Percentiles rank a stretch among this genome's conserved stretches.
Evolutionary conservation across 805 yeast genomes (phyloP).

Genomic region (Torulaspora delbrueckii): DNA sequence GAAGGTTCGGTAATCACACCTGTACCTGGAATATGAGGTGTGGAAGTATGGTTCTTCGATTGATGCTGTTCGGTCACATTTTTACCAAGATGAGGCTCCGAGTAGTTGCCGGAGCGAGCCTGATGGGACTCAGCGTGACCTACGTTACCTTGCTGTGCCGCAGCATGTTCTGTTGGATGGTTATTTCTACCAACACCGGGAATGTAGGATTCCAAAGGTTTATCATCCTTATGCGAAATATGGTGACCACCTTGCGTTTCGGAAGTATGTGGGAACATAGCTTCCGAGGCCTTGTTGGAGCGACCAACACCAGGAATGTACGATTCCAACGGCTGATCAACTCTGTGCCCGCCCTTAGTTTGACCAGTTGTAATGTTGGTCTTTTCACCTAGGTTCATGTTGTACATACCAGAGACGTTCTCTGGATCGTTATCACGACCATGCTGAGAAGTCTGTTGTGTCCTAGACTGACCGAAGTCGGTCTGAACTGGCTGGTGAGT

Average conservation of each 20-base stretch:
- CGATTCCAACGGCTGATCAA: conserved; percentile 2
- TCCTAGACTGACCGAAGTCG: neutral
- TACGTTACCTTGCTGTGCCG: neutral
- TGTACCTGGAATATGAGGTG: conserved; percentile 1
- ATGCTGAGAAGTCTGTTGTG: neutral
- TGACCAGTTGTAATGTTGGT: conserved; percentile 3
- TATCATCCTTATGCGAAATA: neutral
- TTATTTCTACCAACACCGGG: conserved; percentile 3
- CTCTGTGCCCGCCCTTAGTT: neutral
- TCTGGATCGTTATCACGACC: neutral
- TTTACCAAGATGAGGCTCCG: neutral
- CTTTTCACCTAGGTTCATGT: conserved; percentile 5
- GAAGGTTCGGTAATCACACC: neutral
- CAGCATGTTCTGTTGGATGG: neutral
- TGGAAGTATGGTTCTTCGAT: neutral
- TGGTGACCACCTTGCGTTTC: neutral
- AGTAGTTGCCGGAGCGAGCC: neutral
- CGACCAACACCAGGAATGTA: conserved; percentile 4
- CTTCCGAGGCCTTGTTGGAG: neutral
- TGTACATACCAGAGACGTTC: conserved; percentile 4
- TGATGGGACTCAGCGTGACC: neutral
- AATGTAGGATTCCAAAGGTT: conserved; percentile 3
- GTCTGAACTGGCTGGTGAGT: conserved; percentile 9
- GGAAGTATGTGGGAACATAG: neutral
- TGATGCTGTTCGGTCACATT: neutral